Conservation (phyloP, 805 yeast species). For the Danielia oregonensis region DNA sequence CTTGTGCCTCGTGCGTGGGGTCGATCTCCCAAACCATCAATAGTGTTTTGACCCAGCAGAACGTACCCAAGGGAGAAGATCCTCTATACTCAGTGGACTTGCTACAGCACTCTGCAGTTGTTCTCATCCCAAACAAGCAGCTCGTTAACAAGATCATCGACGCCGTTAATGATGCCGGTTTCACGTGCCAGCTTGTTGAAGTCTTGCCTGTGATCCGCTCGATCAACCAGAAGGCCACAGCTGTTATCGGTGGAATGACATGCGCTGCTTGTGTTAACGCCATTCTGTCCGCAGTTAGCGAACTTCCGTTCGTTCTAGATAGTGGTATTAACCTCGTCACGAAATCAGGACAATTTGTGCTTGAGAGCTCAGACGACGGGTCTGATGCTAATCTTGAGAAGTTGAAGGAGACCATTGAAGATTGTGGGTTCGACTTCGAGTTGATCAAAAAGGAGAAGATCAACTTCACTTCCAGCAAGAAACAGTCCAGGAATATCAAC, state of each 20-base stretch:
- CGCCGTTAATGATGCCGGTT: constrained; percentile 30
- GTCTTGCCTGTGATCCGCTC: constrained; percentile 54
- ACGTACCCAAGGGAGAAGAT: constrained; percentile 12
- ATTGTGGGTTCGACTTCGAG: constrained; percentile 63
- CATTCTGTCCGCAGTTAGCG: constrained; percentile 43
- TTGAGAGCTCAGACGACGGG: constrained; percentile 38
- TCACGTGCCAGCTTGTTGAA: constrained; percentile 51
- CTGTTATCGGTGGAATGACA: constrained; percentile 69
- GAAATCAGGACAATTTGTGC: constrained; percentile 59
- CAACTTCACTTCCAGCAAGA: constrained; percentile 45
- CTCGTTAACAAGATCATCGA: constrained; percentile 30
- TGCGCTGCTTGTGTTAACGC: constrained; percentile 70
- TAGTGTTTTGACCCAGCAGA: constrained; percentile 15
- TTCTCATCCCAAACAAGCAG: constrained; percentile 50
- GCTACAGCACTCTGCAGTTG: constrained; percentile 50
- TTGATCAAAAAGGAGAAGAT: constrained; percentile 41
- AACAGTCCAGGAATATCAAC: constrained; percentile 52
- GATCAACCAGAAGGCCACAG: constrained; percentile 48
- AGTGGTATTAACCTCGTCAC: constrained; percentile 55
- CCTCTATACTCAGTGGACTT: constrained; percentile 47
- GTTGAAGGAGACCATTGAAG: constrained; percentile 53
- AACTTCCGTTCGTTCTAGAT: constrained; percentile 50
- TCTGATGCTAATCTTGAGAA: constrained; percentile 24
- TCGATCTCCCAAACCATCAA: constrained; percentile 28
- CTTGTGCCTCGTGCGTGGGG: constrained; percentile 37